These are phyloP conservation scores for Hypoxylon fragiforme DNA, from an alignment of 495 filamentous ascomycete species.

Conservation along the genomic window DNA sequence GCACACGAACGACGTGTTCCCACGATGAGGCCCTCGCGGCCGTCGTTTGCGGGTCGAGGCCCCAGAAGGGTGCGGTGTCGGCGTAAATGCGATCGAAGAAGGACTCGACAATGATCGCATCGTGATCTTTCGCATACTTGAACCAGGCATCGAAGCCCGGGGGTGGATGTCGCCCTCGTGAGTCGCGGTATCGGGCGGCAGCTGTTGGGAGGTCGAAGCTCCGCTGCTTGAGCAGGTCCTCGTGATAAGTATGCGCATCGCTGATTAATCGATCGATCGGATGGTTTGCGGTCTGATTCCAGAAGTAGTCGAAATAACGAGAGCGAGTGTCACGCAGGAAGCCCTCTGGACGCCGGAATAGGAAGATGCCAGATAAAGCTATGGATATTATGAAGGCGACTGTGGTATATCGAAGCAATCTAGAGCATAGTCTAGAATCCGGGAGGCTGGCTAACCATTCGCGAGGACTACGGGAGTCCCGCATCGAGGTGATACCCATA, in stretches of 20 bases:
- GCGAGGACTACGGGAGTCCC: conserved; percentile 14
- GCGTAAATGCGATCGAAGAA: conserved; percentile 68
- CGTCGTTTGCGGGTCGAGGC: conserved; percentile 54
- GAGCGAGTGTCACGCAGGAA: conserved; percentile 29
- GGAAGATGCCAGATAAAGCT: conserved; percentile 24
- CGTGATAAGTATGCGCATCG: conserved; percentile 40
- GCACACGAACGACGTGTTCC: conserved; percentile 54
- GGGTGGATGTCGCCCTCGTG: conserved; percentile 68
- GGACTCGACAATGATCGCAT: conserved; percentile 65
- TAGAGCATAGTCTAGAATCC: conserved; percentile 22
- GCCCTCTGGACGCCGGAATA: conserved; percentile 30
- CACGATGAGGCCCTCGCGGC: conserved; percentile 48
- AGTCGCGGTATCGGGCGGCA: conserved; percentile 59
- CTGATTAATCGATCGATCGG: conserved; percentile 49
- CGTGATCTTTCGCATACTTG: conserved; percentile 56
- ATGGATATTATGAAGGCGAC: conserved; percentile 28
- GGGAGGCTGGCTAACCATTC: conserved; percentile 30
- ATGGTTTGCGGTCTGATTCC: conserved; percentile 37
- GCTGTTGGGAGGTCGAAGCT: conserved; percentile 53
- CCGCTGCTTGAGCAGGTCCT: conserved; percentile 43
- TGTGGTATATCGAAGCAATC: conserved; percentile 27
- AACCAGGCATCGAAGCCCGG: conserved; percentile 71
- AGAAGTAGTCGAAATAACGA: conserved; percentile 35
- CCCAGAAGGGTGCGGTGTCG: conserved; percentile 69
- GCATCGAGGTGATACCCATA: conserved; percentile 10